phyloP scores from a whole-genome alignment of 1,139 yeast species.

The Pichia sp. region DNA sequence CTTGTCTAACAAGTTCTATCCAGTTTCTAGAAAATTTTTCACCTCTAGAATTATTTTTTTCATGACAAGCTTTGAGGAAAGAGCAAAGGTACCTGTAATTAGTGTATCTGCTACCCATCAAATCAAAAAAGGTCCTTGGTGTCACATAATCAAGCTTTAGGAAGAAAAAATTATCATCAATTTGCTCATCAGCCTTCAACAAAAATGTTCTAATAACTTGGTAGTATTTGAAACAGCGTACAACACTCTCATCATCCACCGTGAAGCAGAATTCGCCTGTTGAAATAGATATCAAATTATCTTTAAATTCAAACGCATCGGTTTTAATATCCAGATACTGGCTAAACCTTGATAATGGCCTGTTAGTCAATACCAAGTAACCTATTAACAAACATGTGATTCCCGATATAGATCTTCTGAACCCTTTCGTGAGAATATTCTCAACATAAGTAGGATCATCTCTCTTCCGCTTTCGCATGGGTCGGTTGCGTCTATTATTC shows the following conservation, averaged over 20 bases:
- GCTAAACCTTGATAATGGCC: slow-evolving; percentile 2
- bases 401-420: slow-evolving; percentile 7
- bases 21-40: background rate
- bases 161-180: slow-evolving; percentile 1
- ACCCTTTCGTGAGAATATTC: background rate
- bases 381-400: slow-evolving; percentile 11
- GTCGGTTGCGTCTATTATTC: background rate
- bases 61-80: slow-evolving; percentile 7
- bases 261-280: background rate
- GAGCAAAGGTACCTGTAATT: slow-evolving; percentile 2
- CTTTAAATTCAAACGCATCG: background rate
- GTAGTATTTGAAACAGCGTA: slow-evolving; percentile 4
- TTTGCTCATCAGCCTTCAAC: background rate
- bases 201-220: background rate
- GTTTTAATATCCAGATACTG: slow-evolving; percentile 1
- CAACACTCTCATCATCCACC: background rate
- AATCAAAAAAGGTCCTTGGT: slow-evolving; percentile 7
- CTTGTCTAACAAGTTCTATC: background rate
- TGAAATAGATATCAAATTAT: background rate
- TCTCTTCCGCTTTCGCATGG: background rate
- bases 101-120: slow-evolving; percentile 10
- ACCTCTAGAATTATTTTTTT: background rate
- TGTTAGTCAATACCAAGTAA: slow-evolving; percentile 6
- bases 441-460: background rate
- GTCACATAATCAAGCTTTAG: slow-evolving; percentile 5